Evolutionary conservation across 2,329 filamentous ascomycete genomes (phyloP).

Genomic region (Colletotrichum sp.): DNA sequence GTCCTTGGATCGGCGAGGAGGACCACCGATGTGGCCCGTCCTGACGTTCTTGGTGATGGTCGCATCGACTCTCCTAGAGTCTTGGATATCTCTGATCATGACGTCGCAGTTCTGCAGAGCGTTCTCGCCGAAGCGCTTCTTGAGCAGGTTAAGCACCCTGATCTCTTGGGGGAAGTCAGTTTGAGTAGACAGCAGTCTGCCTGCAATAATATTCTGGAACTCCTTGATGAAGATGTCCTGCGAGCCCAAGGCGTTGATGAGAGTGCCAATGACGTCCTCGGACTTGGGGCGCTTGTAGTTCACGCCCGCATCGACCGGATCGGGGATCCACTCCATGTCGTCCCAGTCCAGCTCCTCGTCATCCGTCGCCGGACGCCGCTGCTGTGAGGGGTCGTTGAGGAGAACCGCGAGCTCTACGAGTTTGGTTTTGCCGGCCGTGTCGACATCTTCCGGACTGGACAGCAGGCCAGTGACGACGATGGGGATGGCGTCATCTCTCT

Average conservation of each 20-base stretch:
- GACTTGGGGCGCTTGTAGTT: constrained; percentile 90
- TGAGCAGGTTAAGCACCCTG: constrained; percentile 84
- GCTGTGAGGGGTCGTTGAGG: constrained; percentile 65
- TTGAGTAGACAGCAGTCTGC: constrained; percentile 74
- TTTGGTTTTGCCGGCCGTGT: constrained; percentile 47
- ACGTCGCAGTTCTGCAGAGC: constrained; percentile 93
- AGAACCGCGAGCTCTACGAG: constrained; percentile 72
- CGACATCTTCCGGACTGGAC: constrained; percentile 59
- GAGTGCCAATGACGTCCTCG: constrained; percentile 88
- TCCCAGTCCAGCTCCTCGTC: constrained; percentile 84
- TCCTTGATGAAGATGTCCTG: constrained; percentile 92
- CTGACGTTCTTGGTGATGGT: constrained; percentile 58
- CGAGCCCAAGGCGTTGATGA: constrained; percentile 86
- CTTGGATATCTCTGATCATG: constrained; percentile 92
- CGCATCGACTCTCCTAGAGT: constrained; percentile 77
- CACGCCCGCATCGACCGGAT: constrained; percentile 89
- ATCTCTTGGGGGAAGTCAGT: constrained; percentile 78
- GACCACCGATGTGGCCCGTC: constrained; percentile 17
- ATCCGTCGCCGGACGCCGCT: constrained; percentile 55
- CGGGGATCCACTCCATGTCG: constrained; percentile 91
- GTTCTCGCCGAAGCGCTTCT: constrained; percentile 84
- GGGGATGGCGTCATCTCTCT: constrained; percentile 77
- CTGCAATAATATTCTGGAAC: constrained; percentile 86
- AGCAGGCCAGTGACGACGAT: constrained; percentile 79
- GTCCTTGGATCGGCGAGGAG: constrained; percentile 22